Evolutionary conservation across 1,139 yeast genomes (phyloP), one percentile per base, ranked within the genome.

Genomic region (Diutina rugosa): DNA sequence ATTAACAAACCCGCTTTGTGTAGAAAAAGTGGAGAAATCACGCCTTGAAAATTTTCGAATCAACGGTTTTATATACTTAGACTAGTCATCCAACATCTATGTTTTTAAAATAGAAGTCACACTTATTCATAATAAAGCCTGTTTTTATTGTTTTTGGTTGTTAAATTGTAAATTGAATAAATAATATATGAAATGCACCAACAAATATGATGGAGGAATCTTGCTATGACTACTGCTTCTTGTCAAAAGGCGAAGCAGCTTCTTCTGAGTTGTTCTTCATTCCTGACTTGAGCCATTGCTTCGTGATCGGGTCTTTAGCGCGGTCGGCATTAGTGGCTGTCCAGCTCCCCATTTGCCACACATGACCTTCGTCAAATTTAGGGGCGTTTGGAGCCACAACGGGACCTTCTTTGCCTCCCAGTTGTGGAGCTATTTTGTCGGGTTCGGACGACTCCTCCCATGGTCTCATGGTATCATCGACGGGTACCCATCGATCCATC

Each of bases 401-500:
- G 16, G 30, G 30, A 14, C 16, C 16, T 8, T 6, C n/a, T 14
- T 8, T 7, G 6, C n/a, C n/a, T 9, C 41, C 41, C 14, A n/a
- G 9, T 4, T 5, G 32, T 9, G 28, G 26, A 1, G 21, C 12
- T 2, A 46, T 18, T 9, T 14, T 47, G 9, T 21, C 10, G 21
- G 3, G 41, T 9, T 35, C 41, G 10, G 41, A 10, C 5, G 29
- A 30, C n/a, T 54, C 58, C 61, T 84, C 89, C 90, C 90, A 85
- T 2, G 86, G 84, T 59, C 88, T 70, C 78, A 82, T 76, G 5
- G 71, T 63, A 1, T 63, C 63, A 55, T 80, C 81, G 1, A 82
- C 66, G 2, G 87, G 88, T 2, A 74, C 70, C 90, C 89, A 84
- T 0, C 86, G 80, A 1, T 76, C 76, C n/a, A 4, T 29, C 16